These are phyloP conservation scores for Cyathus striatus DNA, from an alignment of 768 basidiomycete genomes.

Conservation along the genomic window DNA sequence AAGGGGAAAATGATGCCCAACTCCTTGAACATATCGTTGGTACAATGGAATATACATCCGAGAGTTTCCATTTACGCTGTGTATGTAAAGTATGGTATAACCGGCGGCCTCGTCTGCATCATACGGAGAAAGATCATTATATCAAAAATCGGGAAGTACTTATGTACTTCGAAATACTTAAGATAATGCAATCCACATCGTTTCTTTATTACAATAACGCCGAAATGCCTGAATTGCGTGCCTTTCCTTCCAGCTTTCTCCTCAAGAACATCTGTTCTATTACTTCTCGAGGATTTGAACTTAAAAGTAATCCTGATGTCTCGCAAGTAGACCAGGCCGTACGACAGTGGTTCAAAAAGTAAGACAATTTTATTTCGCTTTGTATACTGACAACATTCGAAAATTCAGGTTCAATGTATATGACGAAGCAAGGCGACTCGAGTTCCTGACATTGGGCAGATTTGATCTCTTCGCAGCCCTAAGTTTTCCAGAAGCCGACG, in stretches of 20 bases:
- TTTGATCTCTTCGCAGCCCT: conserved; percentile 14
- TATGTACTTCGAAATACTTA: too few relatives aligned
- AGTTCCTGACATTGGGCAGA: conserved; percentile 9
- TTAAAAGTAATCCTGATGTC: conserved; percentile 4
- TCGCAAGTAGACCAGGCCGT: conserved; percentile 3
- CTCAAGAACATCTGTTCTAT: conserved; percentile 5
- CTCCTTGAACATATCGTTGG: too few relatives aligned
- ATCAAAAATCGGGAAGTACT: too few relatives aligned
- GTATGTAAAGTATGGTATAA: too few relatives aligned
- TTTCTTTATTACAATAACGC: too few relatives aligned
- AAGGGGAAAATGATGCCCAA: too few relatives aligned
- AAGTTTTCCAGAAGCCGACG: conserved; percentile 14
- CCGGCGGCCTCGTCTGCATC: too few relatives aligned
- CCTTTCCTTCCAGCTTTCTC: conserved; percentile 1
- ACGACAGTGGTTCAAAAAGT: conserved; percentile 6
- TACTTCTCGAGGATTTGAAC: conserved; percentile 6
- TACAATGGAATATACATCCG: too few relatives aligned
- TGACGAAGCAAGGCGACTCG: conserved; percentile 1
- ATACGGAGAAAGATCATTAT: too few relatives aligned
- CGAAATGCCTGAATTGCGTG: too few relatives aligned
- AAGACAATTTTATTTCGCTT: neutral
- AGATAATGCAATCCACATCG: too few relatives aligned
- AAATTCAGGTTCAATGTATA: conserved; percentile 8
- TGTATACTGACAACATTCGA: neutral
- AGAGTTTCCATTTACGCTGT: too few relatives aligned